Evolutionary conservation across 192 early-diverging fungal species (phyloP).

Genomic region (Radiomyces spectabilis): DNA sequence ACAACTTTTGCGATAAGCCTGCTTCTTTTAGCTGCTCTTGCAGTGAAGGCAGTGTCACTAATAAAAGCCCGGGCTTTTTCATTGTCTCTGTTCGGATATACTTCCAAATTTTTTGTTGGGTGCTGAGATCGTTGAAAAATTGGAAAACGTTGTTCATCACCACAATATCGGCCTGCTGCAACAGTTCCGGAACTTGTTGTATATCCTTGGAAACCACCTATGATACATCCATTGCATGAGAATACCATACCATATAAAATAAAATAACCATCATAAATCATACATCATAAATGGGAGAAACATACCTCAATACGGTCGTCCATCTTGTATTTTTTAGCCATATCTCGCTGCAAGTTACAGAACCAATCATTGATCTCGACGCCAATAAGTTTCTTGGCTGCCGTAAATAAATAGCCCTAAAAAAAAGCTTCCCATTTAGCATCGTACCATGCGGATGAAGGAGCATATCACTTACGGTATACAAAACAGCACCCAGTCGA

Average conservation of each 20-base stretch:
- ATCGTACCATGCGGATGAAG: too few species aligned
- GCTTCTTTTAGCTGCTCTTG: conserved; percentile 53
- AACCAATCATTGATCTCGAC: conserved; percentile 56
- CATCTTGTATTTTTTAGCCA: conserved; percentile 42
- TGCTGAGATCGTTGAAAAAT: conserved; percentile 37
- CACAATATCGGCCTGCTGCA: conserved; percentile 41
- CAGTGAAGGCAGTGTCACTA: conserved; percentile 45
- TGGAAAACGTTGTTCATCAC: conserved; percentile 61
- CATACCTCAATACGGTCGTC: conserved; percentile 43
- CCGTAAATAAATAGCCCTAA: conserved; percentile 46
- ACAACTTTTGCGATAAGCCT: conserved; percentile 34
- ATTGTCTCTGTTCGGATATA: conserved; percentile 36
- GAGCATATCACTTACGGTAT: conserved; percentile 32
- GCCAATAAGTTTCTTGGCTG: conserved; percentile 45
- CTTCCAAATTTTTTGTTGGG: conserved; percentile 45
- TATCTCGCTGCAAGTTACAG: conserved; percentile 40
- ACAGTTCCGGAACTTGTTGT: conserved; percentile 23
- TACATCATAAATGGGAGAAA: too few species aligned
- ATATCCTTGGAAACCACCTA: conserved; percentile 46
- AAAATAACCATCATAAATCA: neutral
- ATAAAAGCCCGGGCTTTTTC: conserved; percentile 28
- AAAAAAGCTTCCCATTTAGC: neutral
- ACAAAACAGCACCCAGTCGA: conserved; percentile 48
- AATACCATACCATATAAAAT: neutral
- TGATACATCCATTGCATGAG: too few species aligned